phyloP scores from a whole-genome alignment of 164 flowering plant species.

The Litsea cubeba region DNA sequence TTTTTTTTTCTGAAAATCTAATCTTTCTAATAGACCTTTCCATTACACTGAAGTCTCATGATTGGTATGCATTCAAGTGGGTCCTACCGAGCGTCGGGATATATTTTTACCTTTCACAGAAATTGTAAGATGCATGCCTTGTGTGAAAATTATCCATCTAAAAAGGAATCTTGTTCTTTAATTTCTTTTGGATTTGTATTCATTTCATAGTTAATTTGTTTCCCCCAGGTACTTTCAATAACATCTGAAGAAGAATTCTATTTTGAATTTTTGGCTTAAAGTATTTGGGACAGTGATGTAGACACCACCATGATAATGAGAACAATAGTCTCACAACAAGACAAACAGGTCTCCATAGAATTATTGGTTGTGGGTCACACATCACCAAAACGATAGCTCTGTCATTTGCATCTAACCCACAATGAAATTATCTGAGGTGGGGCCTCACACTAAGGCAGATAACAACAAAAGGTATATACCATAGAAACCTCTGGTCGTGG shows the following conservation, averaged over 20 bases:
- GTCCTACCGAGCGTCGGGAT: no score
- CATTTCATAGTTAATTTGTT: background rate
- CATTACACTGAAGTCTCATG: no score
- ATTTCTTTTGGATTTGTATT: background rate
- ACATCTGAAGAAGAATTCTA: background rate
- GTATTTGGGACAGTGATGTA: no score
- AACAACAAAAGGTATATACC: background rate
- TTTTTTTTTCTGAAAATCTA: no score
- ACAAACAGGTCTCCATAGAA: background rate
- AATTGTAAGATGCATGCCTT: no score
- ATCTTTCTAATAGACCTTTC: no score
- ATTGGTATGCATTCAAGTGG: no score
- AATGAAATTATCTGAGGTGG: background rate
- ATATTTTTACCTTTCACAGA: no score
- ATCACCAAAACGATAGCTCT: background rate
- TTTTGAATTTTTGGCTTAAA: no score
- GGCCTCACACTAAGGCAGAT: background rate
- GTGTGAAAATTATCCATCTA: no score
- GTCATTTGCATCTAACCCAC: background rate
- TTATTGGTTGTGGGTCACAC: conserved; percentile 4
- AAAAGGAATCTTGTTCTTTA: no score
- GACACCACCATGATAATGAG: no score
- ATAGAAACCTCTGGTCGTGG: background rate
- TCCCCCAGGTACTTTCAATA: background rate
- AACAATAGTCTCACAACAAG: background rate